phyloP scores from a whole-genome alignment of 108 stramenopile species.

The Cyclotella choctawhatcheeana region DNA sequence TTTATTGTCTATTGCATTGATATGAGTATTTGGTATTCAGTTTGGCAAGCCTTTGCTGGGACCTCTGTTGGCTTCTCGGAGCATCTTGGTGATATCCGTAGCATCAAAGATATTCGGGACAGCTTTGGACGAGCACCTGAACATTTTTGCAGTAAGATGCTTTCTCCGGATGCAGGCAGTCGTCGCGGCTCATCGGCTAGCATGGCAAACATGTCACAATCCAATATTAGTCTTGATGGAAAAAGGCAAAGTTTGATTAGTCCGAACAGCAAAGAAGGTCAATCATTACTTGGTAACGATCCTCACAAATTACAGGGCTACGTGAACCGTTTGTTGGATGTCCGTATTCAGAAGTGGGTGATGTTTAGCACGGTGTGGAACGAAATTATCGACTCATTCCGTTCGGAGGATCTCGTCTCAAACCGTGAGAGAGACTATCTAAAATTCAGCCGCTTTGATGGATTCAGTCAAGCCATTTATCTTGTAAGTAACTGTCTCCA shows the following conservation, averaged over 20 bases:
- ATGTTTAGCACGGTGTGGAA: constrained; percentile 98
- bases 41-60: constrained; percentile 95
- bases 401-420: constrained; percentile 92
- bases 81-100: constrained; percentile 89
- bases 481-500: constrained; percentile 49
- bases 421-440: constrained; percentile 92
- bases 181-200: constrained; percentile 86
- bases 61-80: constrained; percentile 92
- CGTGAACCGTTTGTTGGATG: constrained; percentile 91
- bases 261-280: constrained; percentile 59
- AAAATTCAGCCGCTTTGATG: constrained; percentile 94
- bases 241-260: constrained; percentile 46
- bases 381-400: constrained; percentile 92
- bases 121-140: constrained; percentile 90
- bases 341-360: constrained; percentile 96
- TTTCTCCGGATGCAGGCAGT: constrained; percentile 89
- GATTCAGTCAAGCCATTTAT: constrained; percentile 95
- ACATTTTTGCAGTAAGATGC: constrained; percentile 89
- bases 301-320: constrained; percentile 83
- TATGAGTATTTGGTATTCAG: constrained; percentile 96
- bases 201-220: constrained; percentile 55
- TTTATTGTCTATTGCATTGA: constrained; percentile 97
- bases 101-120: constrained; percentile 87
- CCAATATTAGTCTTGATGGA: constrained; percentile 44
- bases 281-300: constrained; percentile 75